Percentiles rank a stretch among this genome's conserved stretches.
Evolutionary conservation across 495 filamentous ascomycete genomes (phyloP).

Genomic region (Neurospora sp.): DNA sequence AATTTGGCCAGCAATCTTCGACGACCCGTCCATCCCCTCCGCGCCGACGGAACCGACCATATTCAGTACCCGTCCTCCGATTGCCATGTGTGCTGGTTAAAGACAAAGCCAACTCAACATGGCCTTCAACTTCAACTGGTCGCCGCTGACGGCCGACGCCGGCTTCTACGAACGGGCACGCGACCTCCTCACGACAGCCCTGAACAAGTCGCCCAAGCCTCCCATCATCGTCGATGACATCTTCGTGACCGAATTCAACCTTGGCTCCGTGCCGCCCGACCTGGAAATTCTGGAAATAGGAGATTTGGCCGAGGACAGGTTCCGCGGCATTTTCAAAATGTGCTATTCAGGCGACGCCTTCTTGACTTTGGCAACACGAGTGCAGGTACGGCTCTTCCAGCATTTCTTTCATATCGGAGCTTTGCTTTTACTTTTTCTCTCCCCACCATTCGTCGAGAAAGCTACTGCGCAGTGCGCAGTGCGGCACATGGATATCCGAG

Average conservation of each 20-base stretch:
- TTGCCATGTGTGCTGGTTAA: slow-evolving; percentile 23
- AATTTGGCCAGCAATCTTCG: background rate
- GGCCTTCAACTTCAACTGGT: slow-evolving; percentile 99
- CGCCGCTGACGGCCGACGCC: slow-evolving; percentile 90
- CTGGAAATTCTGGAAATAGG: slow-evolving; percentile 96
- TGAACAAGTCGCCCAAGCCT: slow-evolving; percentile 97
- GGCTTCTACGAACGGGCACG: slow-evolving; percentile 81
- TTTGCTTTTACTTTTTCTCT: background rate
- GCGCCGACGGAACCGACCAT: background rate
- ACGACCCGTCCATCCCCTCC: background rate
- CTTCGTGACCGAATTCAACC: slow-evolving; percentile 92
- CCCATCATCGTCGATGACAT: slow-evolving; percentile 99
- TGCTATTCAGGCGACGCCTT: slow-evolving; percentile 92
- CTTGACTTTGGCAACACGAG: slow-evolving; percentile 84
- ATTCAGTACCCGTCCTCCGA: background rate
- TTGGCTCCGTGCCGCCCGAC: slow-evolving; percentile 84
- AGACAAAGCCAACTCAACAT: slow-evolving; percentile 47
- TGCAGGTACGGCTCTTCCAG: slow-evolving; percentile 52
- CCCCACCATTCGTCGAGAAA: background rate
- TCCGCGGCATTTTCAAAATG: slow-evolving; percentile 98
- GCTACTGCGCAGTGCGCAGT: background rate
- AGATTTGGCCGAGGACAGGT: slow-evolving; percentile 91
- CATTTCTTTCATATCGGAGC: slow-evolving; percentile 1
- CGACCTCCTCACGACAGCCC: slow-evolving; percentile 84
- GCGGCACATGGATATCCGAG: background rate